phyloP scores from a whole-genome alignment of 257 asterid genomes.

The Lantana camara region DNA sequence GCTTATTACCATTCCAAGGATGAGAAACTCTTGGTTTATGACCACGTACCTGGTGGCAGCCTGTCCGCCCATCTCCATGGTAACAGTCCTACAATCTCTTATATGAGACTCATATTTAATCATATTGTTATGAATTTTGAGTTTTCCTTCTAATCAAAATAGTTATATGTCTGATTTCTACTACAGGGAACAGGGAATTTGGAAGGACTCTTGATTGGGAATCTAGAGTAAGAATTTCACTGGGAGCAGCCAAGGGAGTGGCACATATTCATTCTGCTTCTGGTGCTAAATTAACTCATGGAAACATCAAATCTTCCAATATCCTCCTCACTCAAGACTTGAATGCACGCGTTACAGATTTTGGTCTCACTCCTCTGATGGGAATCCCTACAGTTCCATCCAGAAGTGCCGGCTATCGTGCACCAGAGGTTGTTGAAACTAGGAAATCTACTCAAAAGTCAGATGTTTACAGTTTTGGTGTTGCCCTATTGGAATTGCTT shows the following conservation, averaged over 20 bases:
- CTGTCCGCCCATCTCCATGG: conserved; percentile 63
- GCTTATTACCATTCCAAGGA: conserved; percentile 76
- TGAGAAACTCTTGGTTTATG: conserved; percentile 67
- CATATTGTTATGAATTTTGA: neutral
- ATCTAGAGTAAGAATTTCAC: conserved; percentile 53
- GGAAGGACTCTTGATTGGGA: conserved; percentile 64
- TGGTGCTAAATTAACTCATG: conserved; percentile 49
- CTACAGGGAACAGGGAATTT: conserved; percentile 51
- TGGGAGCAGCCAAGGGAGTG: conserved; percentile 74
- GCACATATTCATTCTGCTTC: conserved; percentile 59
- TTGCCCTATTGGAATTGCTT: conserved; percentile 67
- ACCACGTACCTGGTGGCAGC: conserved; percentile 55
- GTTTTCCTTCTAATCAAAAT: neutral
- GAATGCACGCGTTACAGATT: conserved; percentile 51
- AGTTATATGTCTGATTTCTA: conserved; percentile 8
- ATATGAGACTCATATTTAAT: neutral
- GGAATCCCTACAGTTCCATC: conserved; percentile 44
- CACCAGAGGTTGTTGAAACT: conserved; percentile 55
- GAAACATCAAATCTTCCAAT: conserved; percentile 74
- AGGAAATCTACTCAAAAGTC: conserved; percentile 56
- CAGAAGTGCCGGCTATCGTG: conserved; percentile 57
- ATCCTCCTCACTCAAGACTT: conserved; percentile 48
- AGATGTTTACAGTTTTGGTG: conserved; percentile 73
- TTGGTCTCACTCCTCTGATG: conserved; percentile 54
- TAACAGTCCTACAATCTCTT: conserved; percentile 14